Percentiles rank a stretch among this genome's conserved stretches.
These are phyloP conservation scores for Polyporus tsugae DNA, from an alignment of 1,284 basidiomycete species.

Conservation along the genomic window DNA sequence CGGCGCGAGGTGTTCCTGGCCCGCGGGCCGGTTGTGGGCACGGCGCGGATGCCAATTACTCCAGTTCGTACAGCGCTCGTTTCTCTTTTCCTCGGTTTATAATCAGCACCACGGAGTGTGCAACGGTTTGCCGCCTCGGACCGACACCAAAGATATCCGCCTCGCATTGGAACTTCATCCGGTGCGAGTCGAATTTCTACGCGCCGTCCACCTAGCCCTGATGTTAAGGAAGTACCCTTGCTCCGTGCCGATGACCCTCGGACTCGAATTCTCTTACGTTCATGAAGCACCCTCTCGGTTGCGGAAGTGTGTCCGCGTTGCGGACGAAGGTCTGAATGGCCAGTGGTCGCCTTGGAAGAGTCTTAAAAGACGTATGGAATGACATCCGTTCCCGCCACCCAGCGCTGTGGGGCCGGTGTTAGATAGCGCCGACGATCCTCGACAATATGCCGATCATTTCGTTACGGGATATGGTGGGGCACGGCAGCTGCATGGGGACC, in stretches of 20 bases:
- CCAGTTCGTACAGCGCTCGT: background rate
- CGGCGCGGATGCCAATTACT: background rate
- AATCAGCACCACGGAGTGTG: background rate
- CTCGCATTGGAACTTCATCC: background rate
- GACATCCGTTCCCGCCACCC: background rate
- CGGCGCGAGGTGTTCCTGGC: background rate
- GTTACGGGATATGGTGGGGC: background rate
- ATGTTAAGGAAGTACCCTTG: background rate
- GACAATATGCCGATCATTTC: background rate
- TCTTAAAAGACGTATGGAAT: background rate
- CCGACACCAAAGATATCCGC: background rate
- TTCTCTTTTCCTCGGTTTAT: background rate
- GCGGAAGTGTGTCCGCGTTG: background rate
- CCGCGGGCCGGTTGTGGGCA: background rate
- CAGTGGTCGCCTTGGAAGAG: background rate
- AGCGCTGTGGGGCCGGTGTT: background rate
- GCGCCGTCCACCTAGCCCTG: background rate
- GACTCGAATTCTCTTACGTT: background rate
- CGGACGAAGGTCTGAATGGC: background rate
- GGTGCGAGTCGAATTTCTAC: background rate
- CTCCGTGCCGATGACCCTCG: background rate
- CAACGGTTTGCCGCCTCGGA: background rate
- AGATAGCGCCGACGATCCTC: background rate
- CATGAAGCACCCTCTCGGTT: background rate
- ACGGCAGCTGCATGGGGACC: background rate